phyloP scores from a whole-genome alignment of 768 basidiomycete species.

The Piloderma croceum region DNA sequence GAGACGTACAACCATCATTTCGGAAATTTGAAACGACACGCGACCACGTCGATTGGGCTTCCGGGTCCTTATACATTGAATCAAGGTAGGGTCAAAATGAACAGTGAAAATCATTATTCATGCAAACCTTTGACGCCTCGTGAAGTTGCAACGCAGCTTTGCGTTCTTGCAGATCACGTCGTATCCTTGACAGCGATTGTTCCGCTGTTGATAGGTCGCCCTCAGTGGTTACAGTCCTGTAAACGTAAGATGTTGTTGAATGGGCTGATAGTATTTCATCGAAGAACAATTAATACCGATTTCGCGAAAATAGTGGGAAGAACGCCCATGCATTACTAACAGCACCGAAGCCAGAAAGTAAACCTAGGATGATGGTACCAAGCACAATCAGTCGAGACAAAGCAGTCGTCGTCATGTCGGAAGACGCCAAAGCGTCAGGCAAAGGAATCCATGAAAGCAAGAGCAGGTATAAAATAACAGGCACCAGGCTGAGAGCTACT shows the following conservation, averaged over 20 bases:
- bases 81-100: neutral
- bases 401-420: constrained; percentile 35
- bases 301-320: constrained; percentile 37
- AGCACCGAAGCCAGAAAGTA: constrained; percentile 76
- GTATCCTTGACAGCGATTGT: constrained; percentile 52
- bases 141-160: constrained; percentile 29
- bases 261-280: neutral
- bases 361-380: constrained; percentile 73
- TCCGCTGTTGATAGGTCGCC: constrained; percentile 51
- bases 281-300: constrained; percentile 12
- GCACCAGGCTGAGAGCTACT: constrained; percentile 40
- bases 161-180: constrained; percentile 47
- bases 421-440: constrained; percentile 39
- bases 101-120: neutral
- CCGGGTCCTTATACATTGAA: constrained; percentile 5
- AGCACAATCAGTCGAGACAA: constrained; percentile 66
- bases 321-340: constrained; percentile 61
- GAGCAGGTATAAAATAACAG: constrained; percentile 52
- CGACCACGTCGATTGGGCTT: constrained; percentile 40
- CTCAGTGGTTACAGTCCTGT: constrained; percentile 39
- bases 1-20: too few relatives aligned
- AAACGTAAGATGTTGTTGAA: neutral
- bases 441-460: constrained; percentile 64
- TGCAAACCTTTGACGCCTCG: constrained; percentile 23
- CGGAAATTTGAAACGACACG: constrained; percentile 47